Conservation (phyloP, 352 stramenopile species). For the Pythium volutum region DNA sequence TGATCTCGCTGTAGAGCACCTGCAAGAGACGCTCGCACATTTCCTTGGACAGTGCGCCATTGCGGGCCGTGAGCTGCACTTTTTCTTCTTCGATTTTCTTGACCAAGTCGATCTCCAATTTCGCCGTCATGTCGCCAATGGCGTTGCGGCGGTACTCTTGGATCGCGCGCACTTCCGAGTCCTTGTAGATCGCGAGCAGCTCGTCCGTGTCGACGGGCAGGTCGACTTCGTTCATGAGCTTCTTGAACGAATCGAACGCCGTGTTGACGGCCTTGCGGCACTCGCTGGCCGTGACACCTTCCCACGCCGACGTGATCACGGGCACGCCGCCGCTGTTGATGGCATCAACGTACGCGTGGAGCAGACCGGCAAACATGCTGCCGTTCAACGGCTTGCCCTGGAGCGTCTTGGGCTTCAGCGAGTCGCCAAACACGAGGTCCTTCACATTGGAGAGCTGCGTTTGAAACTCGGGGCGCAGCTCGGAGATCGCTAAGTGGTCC, state of each 20-base stretch:
- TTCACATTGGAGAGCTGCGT: slow-evolving; percentile 63
- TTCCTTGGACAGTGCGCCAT: slow-evolving; percentile 61
- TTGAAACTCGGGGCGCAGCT: slow-evolving; percentile 78
- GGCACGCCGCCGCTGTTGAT: slow-evolving; percentile 88
- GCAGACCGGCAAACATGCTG: slow-evolving; percentile 79
- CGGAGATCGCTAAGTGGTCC: slow-evolving; percentile 55
- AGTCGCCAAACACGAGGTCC: slow-evolving; percentile 66
- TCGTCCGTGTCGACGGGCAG: slow-evolving; percentile 73
- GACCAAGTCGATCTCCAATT: slow-evolving; percentile 60
- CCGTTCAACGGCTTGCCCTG: slow-evolving; percentile 77
- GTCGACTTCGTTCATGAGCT: slow-evolving; percentile 49
- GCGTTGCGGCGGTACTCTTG: slow-evolving; percentile 55
- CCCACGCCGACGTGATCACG: slow-evolving; percentile 86
- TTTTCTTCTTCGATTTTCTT: slow-evolving; percentile 78
- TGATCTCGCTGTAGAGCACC: slow-evolving; percentile 77
- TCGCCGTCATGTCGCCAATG: slow-evolving; percentile 63
- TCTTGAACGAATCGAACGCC: slow-evolving; percentile 65
- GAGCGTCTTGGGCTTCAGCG: slow-evolving; percentile 78
- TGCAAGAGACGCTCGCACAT: slow-evolving; percentile 79
- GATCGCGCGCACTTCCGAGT: slow-evolving; percentile 50
- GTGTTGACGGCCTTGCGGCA: slow-evolving; percentile 70
- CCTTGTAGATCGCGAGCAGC: slow-evolving; percentile 49
- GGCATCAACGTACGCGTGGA: slow-evolving; percentile 81
- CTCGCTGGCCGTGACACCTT: slow-evolving; percentile 78
- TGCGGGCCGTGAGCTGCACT: slow-evolving; percentile 35